phyloP scores from a whole-genome alignment of 108 stramenopile species.

The Conticribra weissflogii region DNA sequence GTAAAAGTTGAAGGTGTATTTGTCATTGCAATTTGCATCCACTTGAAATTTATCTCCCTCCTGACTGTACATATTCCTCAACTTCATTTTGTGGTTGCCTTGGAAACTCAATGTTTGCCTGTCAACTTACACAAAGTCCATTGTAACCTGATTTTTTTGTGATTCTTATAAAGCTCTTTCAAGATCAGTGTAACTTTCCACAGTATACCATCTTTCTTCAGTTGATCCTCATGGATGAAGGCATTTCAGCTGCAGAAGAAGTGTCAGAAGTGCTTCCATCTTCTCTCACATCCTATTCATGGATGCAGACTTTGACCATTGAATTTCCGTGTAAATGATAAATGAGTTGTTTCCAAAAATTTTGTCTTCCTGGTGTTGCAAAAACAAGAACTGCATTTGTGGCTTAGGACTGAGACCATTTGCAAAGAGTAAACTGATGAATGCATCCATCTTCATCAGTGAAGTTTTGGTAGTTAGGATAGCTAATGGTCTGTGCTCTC shows the following conservation, averaged over 20 bases:
- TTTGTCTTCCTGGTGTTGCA: neutral
- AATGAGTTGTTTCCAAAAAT: neutral
- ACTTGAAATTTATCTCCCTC: constrained; percentile 47
- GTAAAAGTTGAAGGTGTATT: constrained; percentile 33
- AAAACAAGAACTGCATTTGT: neutral
- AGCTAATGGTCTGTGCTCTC: too few relatives aligned
- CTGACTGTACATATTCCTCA: constrained; percentile 32
- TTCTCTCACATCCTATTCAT: neutral
- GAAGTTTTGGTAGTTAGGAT: too few relatives aligned
- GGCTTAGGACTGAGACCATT: neutral
- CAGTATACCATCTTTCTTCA: neutral
- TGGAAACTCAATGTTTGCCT: constrained; percentile 27
- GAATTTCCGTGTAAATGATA: neutral
- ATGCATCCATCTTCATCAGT: neutral
- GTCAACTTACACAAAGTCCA: constrained; percentile 2
- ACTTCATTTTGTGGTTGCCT: constrained; percentile 17
- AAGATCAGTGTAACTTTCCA: neutral
- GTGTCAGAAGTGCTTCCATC: neutral
- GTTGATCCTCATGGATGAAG: neutral
- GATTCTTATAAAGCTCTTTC: constrained; percentile 5
- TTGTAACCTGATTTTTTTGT: constrained; percentile 1
- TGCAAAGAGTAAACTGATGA: neutral
- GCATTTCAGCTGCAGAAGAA: neutral
- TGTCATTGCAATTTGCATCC: constrained; percentile 39
- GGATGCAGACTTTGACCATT: neutral